Evolutionary conservation across 257 asterid species (phyloP).

Genomic region (Ligustrum vulgare): DNA sequence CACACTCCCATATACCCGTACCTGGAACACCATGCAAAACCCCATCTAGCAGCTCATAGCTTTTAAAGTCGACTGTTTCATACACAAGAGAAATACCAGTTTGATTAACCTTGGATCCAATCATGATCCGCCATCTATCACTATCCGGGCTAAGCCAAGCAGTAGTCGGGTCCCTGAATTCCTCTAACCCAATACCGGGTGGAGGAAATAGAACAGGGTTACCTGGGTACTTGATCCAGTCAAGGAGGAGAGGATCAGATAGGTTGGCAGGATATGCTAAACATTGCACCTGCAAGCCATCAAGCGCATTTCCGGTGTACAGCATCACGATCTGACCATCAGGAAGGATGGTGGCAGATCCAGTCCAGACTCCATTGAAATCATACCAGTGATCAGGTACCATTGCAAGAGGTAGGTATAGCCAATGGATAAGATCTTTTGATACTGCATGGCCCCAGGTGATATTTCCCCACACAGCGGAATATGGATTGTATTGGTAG

Average conservation of each 20-base stretch:
- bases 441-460: slow-evolving; percentile 94
- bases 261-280: slow-evolving; percentile 72
- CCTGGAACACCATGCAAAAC: slow-evolving; percentile 54
- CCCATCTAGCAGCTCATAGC: slow-evolving; percentile 45
- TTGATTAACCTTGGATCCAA: slow-evolving; percentile 62
- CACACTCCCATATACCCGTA: slow-evolving; percentile 94
- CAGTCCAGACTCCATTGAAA: slow-evolving; percentile 84
- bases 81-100: slow-evolving; percentile 61
- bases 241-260: slow-evolving; percentile 71
- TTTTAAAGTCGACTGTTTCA: slow-evolving; percentile 54
- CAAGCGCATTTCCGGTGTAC: slow-evolving; percentile 66
- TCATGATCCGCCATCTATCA: slow-evolving; percentile 54
- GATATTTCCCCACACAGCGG: slow-evolving; percentile 80
- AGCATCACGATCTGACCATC: slow-evolving; percentile 67
- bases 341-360: slow-evolving; percentile 81
- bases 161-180: slow-evolving; percentile 84
- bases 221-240: slow-evolving; percentile 64
- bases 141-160: slow-evolving; percentile 70
- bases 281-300: slow-evolving; percentile 71
- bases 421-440: slow-evolving; percentile 72
- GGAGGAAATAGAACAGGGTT: slow-evolving; percentile 83
- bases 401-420: slow-evolving; percentile 67
- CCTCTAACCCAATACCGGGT: slow-evolving; percentile 58
- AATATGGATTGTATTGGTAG: slow-evolving; percentile 86
- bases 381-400: slow-evolving; percentile 78